Percentiles rank a stretch among this genome's conserved stretches.
phyloP scores from a whole-genome alignment of 2,329 filamentous ascomycete genomes.

The Xylariaceae sp. region DNA sequence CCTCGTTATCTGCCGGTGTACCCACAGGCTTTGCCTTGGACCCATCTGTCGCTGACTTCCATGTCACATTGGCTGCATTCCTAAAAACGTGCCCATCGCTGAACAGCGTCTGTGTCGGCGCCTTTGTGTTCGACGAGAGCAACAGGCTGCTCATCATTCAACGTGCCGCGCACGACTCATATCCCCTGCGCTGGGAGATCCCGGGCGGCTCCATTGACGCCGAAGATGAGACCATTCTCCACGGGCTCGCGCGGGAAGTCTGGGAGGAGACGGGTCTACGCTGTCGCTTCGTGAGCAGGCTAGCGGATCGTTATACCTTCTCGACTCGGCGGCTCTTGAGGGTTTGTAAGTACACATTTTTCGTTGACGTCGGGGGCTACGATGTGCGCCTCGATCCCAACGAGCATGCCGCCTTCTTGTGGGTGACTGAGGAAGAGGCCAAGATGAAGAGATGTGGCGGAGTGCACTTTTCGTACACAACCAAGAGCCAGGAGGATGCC shows the following conservation, averaged over 20 bases:
- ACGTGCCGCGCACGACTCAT: constrained; percentile 34
- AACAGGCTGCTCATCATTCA: constrained; percentile 37
- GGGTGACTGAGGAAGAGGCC: constrained; percentile 33
- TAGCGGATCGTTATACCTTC: constrained; percentile 22
- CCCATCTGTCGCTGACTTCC: constrained; percentile 23
- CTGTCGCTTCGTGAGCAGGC: constrained; percentile 17
- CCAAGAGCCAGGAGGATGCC: constrained; percentile 19
- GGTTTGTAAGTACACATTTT: constrained; percentile 30
- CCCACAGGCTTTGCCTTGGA: constrained; percentile 21
- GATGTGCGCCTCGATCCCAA: constrained; percentile 31
- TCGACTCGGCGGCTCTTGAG: constrained; percentile 19
- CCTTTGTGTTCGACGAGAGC: constrained; percentile 29
- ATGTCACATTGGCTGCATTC: constrained; percentile 21
- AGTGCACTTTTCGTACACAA: constrained; percentile 26
- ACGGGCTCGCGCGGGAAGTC: constrained; percentile 37
- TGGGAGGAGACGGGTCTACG: constrained; percentile 38
- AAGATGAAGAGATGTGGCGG: constrained; percentile 23
- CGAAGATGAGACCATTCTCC: constrained; percentile 36
- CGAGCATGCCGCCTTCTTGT: constrained; percentile 32
- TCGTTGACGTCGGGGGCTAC: constrained; percentile 25
- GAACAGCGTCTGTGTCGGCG: constrained; percentile 26
- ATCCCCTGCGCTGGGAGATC: constrained; percentile 38
- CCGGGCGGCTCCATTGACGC: constrained; percentile 38
- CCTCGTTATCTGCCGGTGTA: constrained; percentile 1
- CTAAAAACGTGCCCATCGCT: constrained; percentile 21